These are phyloP conservation scores for Malus hybrid DNA, from an alignment of 331 rosid species.

Conservation along the genomic window DNA sequence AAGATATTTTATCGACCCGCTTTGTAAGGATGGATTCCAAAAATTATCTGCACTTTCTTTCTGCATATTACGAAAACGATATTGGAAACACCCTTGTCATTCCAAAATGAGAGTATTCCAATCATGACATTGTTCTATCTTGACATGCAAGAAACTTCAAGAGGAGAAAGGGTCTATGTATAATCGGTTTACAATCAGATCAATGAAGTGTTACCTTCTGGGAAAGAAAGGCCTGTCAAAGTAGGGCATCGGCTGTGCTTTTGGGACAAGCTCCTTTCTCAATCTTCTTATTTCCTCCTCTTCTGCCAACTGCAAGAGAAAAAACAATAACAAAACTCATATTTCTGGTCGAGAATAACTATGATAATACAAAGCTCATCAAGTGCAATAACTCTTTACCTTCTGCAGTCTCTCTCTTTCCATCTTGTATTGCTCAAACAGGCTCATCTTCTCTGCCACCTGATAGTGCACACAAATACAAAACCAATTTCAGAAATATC, in stretches of 20 bases:
- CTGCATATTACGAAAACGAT: slow-evolving; percentile 3
- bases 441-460: slow-evolving; percentile 74
- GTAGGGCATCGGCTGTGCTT: slow-evolving; percentile 98
- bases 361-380: background rate
- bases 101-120: background rate
- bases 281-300: slow-evolving; percentile 81
- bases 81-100: background rate
- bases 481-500: background rate
- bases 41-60: slow-evolving; percentile 7
- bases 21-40: background rate
- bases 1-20: background rate
- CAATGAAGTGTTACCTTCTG: slow-evolving; percentile 41
- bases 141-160: background rate
- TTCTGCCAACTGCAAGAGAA: slow-evolving; percentile 53
- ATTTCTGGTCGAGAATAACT: background rate
- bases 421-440: slow-evolving; percentile 66
- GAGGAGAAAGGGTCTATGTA: background rate
- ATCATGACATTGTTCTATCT: background rate
- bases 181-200: background rate
- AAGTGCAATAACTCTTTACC: slow-evolving; percentile 32
- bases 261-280: slow-evolving; percentile 87
- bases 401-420: slow-evolving; percentile 74
- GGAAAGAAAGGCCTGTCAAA: slow-evolving; percentile 96
- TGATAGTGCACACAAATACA: slow-evolving; percentile 9
- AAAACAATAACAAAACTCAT: background rate